Conservation (phyloP, 805 yeast genomes). For the Starmerella sp. region DNA sequence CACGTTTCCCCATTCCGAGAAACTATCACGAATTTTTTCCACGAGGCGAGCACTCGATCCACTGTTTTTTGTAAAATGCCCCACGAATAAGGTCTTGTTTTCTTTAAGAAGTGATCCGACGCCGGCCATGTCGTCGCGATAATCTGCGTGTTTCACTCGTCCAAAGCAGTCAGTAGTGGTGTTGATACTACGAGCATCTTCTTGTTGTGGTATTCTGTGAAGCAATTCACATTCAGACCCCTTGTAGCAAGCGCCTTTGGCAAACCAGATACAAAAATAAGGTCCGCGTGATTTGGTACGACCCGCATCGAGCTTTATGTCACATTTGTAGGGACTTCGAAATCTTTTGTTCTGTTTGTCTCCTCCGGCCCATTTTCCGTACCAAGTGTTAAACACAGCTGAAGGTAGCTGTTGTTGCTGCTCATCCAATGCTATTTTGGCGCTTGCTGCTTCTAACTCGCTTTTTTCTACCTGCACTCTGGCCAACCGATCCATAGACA, state of each 20-base stretch:
- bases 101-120: conserved; percentile 63
- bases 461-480: conserved; percentile 15
- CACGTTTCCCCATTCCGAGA: conserved; percentile 66
- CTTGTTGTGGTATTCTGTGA: conserved; percentile 59
- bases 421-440: neutral
- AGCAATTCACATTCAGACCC: conserved; percentile 67
- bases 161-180: conserved; percentile 84
- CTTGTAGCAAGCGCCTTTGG: conserved; percentile 74
- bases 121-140: conserved; percentile 90
- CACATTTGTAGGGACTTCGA: conserved; percentile 47
- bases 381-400: conserved; percentile 77
- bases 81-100: conserved; percentile 71
- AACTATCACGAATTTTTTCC: conserved; percentile 37
- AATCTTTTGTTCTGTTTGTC: conserved; percentile 33
- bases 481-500: conserved; percentile 9
- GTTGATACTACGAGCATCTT: conserved; percentile 41
- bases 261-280: conserved; percentile 71
- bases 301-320: conserved; percentile 57
- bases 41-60: conserved; percentile 34
- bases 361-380: conserved; percentile 77
- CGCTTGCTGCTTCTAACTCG: neutral
- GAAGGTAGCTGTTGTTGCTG: conserved; percentile 46
- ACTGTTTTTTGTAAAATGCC: conserved; percentile 32
- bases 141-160: conserved; percentile 68
- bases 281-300: conserved; percentile 42